These are phyloP conservation scores for Xylariaceae sp. DNA, from an alignment of 2,329 filamentous ascomycete species.

Conservation along the genomic window DNA sequence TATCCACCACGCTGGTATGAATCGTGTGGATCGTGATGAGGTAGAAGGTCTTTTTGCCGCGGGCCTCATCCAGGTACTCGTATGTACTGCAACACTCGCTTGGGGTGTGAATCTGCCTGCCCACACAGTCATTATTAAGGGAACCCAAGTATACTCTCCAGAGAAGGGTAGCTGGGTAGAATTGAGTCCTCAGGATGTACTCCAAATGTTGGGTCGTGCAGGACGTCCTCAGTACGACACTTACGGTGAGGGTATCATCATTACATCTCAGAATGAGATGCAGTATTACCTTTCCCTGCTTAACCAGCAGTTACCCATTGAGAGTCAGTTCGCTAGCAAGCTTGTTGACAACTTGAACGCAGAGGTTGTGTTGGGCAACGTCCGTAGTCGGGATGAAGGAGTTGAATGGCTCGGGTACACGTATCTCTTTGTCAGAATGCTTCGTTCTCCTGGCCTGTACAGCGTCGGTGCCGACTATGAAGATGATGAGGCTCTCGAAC, in stretches of 20 bases:
- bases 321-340: constrained; percentile 90
- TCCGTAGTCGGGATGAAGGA: constrained; percentile 85
- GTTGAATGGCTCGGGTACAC: constrained; percentile 99
- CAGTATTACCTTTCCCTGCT: constrained; percentile 95
- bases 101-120: constrained; percentile 99
- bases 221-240: constrained; percentile 95
- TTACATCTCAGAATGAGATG: constrained; percentile 90
- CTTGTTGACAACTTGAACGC: constrained; percentile 95
- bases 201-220: constrained; percentile 97
- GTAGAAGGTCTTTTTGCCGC: constrained; percentile 93
- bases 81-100: constrained; percentile 94
- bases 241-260: constrained; percentile 97
- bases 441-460: constrained; percentile 89
- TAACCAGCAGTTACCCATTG: constrained; percentile 95
- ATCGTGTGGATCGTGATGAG: constrained; percentile 84
- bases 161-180: constrained; percentile 99
- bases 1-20: constrained; percentile 98
- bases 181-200: constrained; percentile 90
- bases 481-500: constrained; percentile 83
- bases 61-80: constrained; percentile 87
- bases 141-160: constrained; percentile 94
- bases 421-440: constrained; percentile 96
- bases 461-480: constrained; percentile 95
- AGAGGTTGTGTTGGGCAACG: constrained; percentile 89
- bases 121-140: constrained; percentile 98